These are phyloP conservation scores for Colletotrichum endophyticum DNA, from an alignment of 2,329 filamentous ascomycete genomes.

Conservation along the genomic window DNA sequence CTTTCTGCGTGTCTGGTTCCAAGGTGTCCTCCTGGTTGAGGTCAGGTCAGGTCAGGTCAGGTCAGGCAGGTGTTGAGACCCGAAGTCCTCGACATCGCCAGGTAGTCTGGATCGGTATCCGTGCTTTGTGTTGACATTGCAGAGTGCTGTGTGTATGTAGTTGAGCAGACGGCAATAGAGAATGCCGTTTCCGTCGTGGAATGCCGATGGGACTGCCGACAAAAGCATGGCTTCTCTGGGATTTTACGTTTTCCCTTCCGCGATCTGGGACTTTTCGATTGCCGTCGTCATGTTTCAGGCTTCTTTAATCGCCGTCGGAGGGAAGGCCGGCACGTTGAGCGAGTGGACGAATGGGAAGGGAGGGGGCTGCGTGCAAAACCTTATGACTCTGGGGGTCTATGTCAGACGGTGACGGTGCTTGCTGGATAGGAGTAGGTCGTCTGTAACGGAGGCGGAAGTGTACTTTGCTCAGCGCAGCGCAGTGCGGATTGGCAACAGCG, in stretches of 20 bases:
- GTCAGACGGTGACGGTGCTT: not conserved
- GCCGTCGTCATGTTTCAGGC: slow-evolving; percentile 7
- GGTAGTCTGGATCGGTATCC: not conserved
- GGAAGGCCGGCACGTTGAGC: not conserved
- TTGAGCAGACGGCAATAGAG: not conserved
- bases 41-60: not conserved
- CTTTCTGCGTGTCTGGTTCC: not conserved
- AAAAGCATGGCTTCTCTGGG: not conserved
- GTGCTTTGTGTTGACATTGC: not conserved
- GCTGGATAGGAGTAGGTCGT: not conserved
- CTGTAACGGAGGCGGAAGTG: not conserved
- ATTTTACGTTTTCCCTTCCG: not conserved
- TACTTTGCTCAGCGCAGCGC: not conserved
- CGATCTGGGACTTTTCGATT: not conserved
- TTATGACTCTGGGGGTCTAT: not conserved
- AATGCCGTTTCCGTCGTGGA: not conserved
- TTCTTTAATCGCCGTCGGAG: not conserved
- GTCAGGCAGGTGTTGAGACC: not conserved
- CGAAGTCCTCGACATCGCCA: not conserved
- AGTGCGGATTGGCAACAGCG: not conserved
- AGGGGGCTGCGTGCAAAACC: not conserved
- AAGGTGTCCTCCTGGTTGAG: not conserved
- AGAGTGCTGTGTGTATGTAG: not conserved
- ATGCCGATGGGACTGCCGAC: slow-evolving; percentile 11
- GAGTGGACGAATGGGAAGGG: not conserved